phyloP scores from a whole-genome alignment of 2,329 filamentous ascomycete species.

The Penicillium italicum region DNA sequence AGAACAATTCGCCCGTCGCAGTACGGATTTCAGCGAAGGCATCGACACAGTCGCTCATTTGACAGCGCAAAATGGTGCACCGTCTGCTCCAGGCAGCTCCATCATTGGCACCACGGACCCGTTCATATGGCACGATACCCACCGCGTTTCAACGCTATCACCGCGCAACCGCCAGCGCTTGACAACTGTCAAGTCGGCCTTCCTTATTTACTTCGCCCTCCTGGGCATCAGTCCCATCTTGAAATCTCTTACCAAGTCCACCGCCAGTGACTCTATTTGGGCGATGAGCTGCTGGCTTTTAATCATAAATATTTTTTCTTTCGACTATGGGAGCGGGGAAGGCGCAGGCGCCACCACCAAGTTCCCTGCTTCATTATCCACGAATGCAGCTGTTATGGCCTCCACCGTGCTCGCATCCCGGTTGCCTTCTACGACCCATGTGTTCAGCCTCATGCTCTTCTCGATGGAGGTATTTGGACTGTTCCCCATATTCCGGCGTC shows the following conservation, averaged over 20 bases:
- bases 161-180: slow-evolving; percentile 61
- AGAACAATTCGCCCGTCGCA: slow-evolving; percentile 28
- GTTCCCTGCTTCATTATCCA: slow-evolving; percentile 68
- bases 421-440: slow-evolving; percentile 83
- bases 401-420: slow-evolving; percentile 89
- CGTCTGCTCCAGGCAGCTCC: slow-evolving; percentile 18
- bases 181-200: slow-evolving; percentile 83
- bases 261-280: slow-evolving; percentile 94
- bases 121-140: slow-evolving; percentile 22
- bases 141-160: slow-evolving; percentile 42
- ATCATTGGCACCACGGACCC: slow-evolving; percentile 23
- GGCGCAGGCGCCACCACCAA: slow-evolving; percentile 45
- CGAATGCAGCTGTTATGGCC: slow-evolving; percentile 94
- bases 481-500: slow-evolving; percentile 94
- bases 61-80: slow-evolving; percentile 17
- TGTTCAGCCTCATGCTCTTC: slow-evolving; percentile 93
- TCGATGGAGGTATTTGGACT: slow-evolving; percentile 95
- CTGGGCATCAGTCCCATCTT: slow-evolving; percentile 91
- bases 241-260: slow-evolving; percentile 91
- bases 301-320: slow-evolving; percentile 94
- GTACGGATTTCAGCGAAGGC: slow-evolving; percentile 42
- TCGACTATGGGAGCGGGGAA: slow-evolving; percentile 76
- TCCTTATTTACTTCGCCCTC: slow-evolving; percentile 88
- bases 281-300: slow-evolving; percentile 91
- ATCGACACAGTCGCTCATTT: slow-evolving; percentile 46